These are phyloP conservation scores for Melaleuca alternifolia DNA, from an alignment of 345 rosid species.

Conservation along the genomic window DNA sequence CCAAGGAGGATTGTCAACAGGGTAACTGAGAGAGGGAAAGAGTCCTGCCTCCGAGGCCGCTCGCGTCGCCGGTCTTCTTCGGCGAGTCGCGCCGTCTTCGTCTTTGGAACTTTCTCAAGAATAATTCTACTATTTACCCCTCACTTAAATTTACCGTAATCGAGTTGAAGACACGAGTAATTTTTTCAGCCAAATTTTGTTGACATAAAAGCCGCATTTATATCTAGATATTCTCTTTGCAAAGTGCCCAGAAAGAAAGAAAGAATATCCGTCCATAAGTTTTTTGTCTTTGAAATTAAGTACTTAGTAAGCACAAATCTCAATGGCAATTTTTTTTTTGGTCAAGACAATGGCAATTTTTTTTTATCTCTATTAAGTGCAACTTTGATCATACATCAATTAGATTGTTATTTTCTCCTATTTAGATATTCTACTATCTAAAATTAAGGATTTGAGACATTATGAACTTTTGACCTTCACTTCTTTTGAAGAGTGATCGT, in stretches of 20 bases:
- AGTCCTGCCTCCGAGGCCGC: background rate
- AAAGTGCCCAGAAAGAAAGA: background rate
- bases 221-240: fast-evolving
- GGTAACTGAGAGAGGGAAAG: background rate
- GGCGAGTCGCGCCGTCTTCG: background rate
- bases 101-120: background rate
- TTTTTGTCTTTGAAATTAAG: background rate
- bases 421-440: background rate
- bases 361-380: background rate
- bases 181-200: background rate
- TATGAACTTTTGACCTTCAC: background rate
- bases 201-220: background rate
- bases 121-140: background rate
- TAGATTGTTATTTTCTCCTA: background rate
- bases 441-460: background rate
- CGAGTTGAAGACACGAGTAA: background rate
- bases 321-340: background rate
- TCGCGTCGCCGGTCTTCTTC: background rate
- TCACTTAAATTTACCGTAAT: background rate
- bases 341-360: background rate
- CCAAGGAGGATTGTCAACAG: background rate
- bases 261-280: background rate
- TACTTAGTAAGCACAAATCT: background rate
- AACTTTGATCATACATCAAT: background rate
- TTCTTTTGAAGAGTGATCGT: background rate